These are phyloP conservation scores for Firmiana major DNA, from an alignment of 345 rosid species.

Conservation along the genomic window DNA sequence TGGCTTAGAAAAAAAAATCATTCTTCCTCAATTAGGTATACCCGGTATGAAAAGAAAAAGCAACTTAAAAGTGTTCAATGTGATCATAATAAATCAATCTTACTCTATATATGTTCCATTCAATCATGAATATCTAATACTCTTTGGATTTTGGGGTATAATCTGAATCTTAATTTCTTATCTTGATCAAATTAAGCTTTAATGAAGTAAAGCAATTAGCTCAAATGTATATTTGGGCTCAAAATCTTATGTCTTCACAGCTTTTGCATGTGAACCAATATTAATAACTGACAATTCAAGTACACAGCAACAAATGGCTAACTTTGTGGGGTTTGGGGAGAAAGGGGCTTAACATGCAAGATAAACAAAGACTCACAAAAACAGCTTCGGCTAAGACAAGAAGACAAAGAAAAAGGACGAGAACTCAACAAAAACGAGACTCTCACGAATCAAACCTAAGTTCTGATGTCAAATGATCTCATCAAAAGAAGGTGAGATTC, in stretches of 20 bases:
- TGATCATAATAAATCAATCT: constrained; percentile 15
- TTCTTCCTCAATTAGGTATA: constrained; percentile 21
- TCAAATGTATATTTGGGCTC: neutral
- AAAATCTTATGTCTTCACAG: neutral
- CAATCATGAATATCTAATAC: neutral
- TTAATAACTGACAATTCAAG: neutral
- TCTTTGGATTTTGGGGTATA: neutral
- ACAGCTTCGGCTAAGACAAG: too few species aligned
- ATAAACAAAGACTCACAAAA: too few species aligned
- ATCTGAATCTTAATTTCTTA: neutral
- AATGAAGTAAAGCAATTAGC: neutral
- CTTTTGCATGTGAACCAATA: neutral
- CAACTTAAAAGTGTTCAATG: constrained; percentile 9
- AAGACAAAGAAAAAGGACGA: too few species aligned
- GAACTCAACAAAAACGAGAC: too few species aligned
- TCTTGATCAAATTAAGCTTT: neutral
- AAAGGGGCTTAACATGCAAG: too few species aligned
- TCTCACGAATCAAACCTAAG: too few species aligned
- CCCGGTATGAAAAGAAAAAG: neutral
- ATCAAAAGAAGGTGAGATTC: too few species aligned
- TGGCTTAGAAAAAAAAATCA: too few species aligned
- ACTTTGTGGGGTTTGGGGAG: too few species aligned
- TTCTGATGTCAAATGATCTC: too few species aligned
- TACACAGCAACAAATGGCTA: neutral
- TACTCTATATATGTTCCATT: neutral